These are phyloP conservation scores for Cryphonectria naterciae DNA, from an alignment of 2,329 filamentous ascomycete genomes.

Conservation along the genomic window DNA sequence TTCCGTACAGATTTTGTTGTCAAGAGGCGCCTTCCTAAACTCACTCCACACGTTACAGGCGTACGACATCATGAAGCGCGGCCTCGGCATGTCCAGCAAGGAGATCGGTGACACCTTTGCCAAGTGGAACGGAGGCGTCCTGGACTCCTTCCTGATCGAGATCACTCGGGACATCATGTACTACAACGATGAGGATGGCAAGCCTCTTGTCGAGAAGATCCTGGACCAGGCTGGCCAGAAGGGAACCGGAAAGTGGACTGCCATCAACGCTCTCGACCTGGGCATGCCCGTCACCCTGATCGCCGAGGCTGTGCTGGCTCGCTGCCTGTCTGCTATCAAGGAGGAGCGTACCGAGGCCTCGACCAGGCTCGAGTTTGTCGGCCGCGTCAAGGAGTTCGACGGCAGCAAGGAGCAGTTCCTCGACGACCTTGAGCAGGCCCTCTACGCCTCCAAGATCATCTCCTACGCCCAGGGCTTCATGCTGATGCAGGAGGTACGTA, in stretches of 20 bases:
- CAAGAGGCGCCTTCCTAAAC: not conserved
- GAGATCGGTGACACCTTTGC: constrained; percentile 94
- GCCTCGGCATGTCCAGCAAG: constrained; percentile 84
- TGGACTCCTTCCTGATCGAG: constrained; percentile 99
- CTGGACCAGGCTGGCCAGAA: constrained; percentile 98
- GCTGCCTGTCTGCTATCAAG: constrained; percentile 95
- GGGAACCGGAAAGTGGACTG: constrained; percentile 99
- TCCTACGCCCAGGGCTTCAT: constrained; percentile 99
- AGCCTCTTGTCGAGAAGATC: constrained; percentile 95
- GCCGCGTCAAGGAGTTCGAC: constrained; percentile 78
- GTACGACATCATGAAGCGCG: constrained; percentile 99
- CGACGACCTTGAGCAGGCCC: constrained; percentile 95
- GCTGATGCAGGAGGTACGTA: constrained; percentile 92
- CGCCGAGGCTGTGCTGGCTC: constrained; percentile 92
- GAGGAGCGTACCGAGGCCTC: constrained; percentile 85
- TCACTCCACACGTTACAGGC: constrained; percentile 59
- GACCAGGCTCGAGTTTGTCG: constrained; percentile 71
- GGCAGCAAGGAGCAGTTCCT: constrained; percentile 94
- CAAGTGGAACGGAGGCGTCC: constrained; percentile 97
- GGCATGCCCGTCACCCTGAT: constrained; percentile 99
- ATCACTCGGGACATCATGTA: constrained; percentile 99
- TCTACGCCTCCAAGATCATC: constrained; percentile 99
- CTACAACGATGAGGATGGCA: constrained; percentile 94
- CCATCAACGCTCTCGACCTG: constrained; percentile 97
- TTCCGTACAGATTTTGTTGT: not conserved